phyloP scores from a whole-genome alignment of 2,329 filamentous ascomycete genomes.

The Cytospora chrysosperma region DNA sequence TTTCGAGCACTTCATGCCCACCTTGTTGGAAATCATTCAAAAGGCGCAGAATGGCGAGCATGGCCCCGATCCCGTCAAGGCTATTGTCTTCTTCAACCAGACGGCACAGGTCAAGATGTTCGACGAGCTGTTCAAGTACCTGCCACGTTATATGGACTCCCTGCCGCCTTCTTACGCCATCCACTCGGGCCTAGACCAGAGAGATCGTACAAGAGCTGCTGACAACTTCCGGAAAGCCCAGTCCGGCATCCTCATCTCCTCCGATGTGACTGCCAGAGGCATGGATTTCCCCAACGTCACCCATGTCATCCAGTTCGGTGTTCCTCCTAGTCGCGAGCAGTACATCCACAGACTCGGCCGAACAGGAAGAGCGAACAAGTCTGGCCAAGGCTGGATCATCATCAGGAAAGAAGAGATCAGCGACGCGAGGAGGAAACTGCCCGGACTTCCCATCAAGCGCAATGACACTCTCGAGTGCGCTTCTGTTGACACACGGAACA shows the following conservation, averaged over 20 bases:
- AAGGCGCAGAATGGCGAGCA: conserved; percentile 41
- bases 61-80: conserved; percentile 72
- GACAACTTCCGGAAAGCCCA: conserved; percentile 67
- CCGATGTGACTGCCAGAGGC: conserved; percentile 76
- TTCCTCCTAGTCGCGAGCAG: conserved; percentile 63
- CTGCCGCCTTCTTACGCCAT: conserved; percentile 56
- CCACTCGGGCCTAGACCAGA: conserved; percentile 75
- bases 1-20: conserved; percentile 74
- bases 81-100: conserved; percentile 88
- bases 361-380: conserved; percentile 72
- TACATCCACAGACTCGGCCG: conserved; percentile 78
- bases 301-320: conserved; percentile 73
- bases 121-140: conserved; percentile 54
- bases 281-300: conserved; percentile 82
- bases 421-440: conserved; percentile 50
- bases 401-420: conserved; percentile 54
- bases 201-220: conserved; percentile 65
- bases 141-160: conserved; percentile 40
- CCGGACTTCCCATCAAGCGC: conserved; percentile 59
- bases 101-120: conserved; percentile 69
- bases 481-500: conserved; percentile 50
- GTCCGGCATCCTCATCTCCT: conserved; percentile 69
- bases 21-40: conserved; percentile 72
- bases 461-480: conserved; percentile 53
- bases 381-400: conserved; percentile 70